phyloP scores from a whole-genome alignment of 1,284 basidiomycete species.

The Apiotrichum sp. region DNA sequence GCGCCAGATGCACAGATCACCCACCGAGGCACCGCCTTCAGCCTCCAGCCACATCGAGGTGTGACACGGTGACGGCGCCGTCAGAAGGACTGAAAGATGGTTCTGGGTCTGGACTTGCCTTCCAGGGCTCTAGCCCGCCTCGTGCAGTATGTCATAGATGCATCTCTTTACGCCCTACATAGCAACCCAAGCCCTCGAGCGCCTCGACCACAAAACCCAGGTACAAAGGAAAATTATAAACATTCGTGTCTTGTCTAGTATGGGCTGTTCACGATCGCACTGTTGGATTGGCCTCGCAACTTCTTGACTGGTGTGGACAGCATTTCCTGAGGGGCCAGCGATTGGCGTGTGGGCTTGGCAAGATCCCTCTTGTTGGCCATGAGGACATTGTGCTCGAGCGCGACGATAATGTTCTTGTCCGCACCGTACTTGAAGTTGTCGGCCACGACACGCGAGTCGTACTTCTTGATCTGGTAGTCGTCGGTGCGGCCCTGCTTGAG shows the following conservation, averaged over 20 bases:
- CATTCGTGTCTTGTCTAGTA: slow-evolving; percentile 20
- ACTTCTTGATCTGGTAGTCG: slow-evolving; percentile 90
- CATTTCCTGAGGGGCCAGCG: slow-evolving; percentile 4
- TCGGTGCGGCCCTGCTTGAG: slow-evolving; percentile 86
- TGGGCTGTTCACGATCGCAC: slow-evolving; percentile 40
- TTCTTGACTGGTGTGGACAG: slow-evolving; percentile 29
- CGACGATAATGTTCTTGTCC: slow-evolving; percentile 93
- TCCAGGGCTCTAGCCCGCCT: too few relatives aligned
- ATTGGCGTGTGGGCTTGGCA: slow-evolving; percentile 43
- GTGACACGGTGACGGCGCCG: too few relatives aligned
- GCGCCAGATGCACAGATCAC: too few relatives aligned
- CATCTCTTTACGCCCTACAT: too few relatives aligned
- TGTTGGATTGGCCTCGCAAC: slow-evolving; percentile 28
- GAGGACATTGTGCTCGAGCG: slow-evolving; percentile 87
- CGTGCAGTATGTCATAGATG: too few relatives aligned
- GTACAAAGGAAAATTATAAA: slow-evolving; percentile 4
- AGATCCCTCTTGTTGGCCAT: slow-evolving; percentile 90
- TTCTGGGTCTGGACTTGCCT: too few relatives aligned
- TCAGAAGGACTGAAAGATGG: too few relatives aligned
- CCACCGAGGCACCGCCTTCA: too few relatives aligned
- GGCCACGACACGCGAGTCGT: slow-evolving; percentile 88
- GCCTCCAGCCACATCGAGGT: too few relatives aligned
- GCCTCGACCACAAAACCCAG: slow-evolving; percentile 1
- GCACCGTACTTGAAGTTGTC: slow-evolving; percentile 95
- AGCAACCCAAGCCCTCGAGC: too few relatives aligned